Evolutionary conservation across 139 green algal species (phyloP).

Genomic region (Auxenochlorella pyrenoidosa): DNA sequence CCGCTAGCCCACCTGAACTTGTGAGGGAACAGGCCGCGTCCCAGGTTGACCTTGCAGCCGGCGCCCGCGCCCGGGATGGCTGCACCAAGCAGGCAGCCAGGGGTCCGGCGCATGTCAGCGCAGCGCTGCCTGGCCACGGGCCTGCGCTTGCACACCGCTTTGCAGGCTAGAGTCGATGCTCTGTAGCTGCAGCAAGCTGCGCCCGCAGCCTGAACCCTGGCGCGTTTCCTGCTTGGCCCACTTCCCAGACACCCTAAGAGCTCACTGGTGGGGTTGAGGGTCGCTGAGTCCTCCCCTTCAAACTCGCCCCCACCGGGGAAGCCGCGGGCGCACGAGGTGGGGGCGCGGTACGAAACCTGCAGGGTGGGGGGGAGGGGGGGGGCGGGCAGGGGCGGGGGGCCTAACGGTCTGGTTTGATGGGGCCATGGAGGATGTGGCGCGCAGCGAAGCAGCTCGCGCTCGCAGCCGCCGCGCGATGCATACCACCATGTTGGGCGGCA

Average conservation of each 20-base stretch:
- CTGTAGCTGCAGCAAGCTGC: not conserved
- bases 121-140: no score
- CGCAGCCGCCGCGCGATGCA: no score
- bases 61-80: not conserved
- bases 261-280: not conserved
- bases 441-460: no score
- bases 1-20: no score
- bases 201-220: no score
- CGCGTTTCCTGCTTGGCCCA: not conserved
- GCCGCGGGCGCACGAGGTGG: not conserved
- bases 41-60: constrained; percentile 18
- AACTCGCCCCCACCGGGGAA: no score
- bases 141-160: not conserved
- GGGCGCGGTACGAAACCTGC: not conserved
- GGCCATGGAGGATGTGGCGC: no score
- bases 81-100: not conserved
- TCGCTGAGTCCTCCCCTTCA: not conserved
- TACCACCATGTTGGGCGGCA: no score
- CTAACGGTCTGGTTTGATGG: not conserved
- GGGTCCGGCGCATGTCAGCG: no score
- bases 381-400: not conserved
- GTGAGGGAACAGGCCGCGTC: not conserved
- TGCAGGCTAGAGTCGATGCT: not conserved
- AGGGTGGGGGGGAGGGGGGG: no score
- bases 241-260: not conserved